Base-by-base conservation (phyloP, 1,139 yeast genomes). In the Lodderomyces parapsilosis region DNA sequence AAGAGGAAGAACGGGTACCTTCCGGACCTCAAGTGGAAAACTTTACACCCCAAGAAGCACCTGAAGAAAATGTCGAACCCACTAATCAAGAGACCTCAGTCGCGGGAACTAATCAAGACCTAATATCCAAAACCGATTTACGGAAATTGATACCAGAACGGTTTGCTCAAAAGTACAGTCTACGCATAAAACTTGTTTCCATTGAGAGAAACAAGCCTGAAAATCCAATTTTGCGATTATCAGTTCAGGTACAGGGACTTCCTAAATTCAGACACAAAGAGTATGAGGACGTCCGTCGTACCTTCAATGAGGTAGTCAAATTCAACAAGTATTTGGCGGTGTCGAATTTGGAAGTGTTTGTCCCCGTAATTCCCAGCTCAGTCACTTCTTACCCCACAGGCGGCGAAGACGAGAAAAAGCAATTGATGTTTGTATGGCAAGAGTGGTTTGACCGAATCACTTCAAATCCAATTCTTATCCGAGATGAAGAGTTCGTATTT, bases 261-360 rank as follows among this genome's bases (percentile, higher is more conserved):
- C 93, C 95, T 6, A 78, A 84, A 40, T 93, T 81, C 61, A 74
- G 97, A 45, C 90, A 87, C 48, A 66, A 78, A 7, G 62, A 66
- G 5, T 91, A 86, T 60, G 80, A 83, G 46, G 93, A 85, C 46
- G 70, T 93, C 18, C 80, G 96, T 50, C 78, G 98, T 45, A 85
- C 96, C 0, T 87, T 80, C 56, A 76, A 76, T 47, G 99, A 93
- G 60, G 74, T 90, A 50, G 78, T 77, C 36, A 80, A 81, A 52
- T 80, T 94, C 56, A 88, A 87, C 65, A 83, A 81, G 54, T 93
- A 86, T 58, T 70, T 91, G 51, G 80, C 82, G 46, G 80, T 84
- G 18, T 86, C 95, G 33, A 86, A 89, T 54, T 83, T 94, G 27
- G 99, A 93, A 62, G 91, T 94, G 48, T 90, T 93, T 65, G 93